A percentile compares a stretch with the other conserved stretches of the same genome.
phyloP scores from a whole-genome alignment of 495 filamentous ascomycete species.

The Apodospora peruviana region DNA sequence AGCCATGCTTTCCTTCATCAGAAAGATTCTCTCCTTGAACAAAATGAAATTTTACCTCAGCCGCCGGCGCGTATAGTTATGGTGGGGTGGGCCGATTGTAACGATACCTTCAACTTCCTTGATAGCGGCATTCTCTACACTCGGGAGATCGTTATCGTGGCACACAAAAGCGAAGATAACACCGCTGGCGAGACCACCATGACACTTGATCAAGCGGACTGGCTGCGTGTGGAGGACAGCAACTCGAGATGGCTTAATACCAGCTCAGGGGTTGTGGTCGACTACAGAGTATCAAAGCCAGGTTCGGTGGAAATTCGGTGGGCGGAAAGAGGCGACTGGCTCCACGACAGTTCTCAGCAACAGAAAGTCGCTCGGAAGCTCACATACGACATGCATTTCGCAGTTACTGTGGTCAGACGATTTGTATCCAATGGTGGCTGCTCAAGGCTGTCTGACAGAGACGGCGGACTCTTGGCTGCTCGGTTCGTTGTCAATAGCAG shows the following conservation, averaged over 20 bases:
- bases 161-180: not conserved
- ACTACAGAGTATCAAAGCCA: not conserved
- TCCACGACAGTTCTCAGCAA: not conserved
- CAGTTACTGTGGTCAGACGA: not conserved
- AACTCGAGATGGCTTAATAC: not conserved
- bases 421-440: not conserved
- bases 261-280: not conserved
- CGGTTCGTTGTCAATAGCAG: not conserved
- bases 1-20: conserved; percentile 2
- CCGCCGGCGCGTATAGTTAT: not conserved
- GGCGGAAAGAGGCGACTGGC: conserved; percentile 1
- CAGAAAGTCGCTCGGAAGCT: not conserved
- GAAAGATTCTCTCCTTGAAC: not conserved
- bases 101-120: not conserved
- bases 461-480: not conserved
- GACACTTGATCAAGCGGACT: not conserved
- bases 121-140: not conserved
- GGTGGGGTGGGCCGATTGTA: not conserved
- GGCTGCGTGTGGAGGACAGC: not conserved
- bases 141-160: not conserved
- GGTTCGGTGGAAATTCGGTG: not conserved
- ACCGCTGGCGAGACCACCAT: not conserved
- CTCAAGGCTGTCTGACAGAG: not conserved
- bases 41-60: not conserved
- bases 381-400: not conserved